phyloP scores from a whole-genome alignment of 306 rosid genomes.

The Gastrolobium bilobum region DNA sequence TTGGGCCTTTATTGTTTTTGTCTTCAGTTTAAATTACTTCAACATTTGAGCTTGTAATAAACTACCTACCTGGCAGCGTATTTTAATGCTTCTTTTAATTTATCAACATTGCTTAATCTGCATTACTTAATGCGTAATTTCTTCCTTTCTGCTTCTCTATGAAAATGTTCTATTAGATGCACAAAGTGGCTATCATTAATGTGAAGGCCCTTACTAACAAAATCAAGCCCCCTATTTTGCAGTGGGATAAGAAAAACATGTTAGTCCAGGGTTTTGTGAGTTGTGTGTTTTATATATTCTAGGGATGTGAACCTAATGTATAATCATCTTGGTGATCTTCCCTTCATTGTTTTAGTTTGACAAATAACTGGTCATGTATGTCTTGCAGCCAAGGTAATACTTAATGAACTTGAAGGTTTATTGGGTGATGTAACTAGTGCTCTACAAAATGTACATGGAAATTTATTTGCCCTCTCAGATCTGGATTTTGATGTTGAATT shows the following conservation, averaged over 20 bases:
- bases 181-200: conserved; percentile 34
- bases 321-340: conserved; percentile 3
- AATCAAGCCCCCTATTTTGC: neutral
- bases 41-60: conserved; percentile 28
- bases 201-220: neutral
- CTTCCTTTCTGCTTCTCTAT: neutral
- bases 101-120: conserved; percentile 25
- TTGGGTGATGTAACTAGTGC: conserved; percentile 58
- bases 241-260: conserved; percentile 18
- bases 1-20: conserved; percentile 14
- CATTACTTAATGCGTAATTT: conserved; percentile 1
- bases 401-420: conserved; percentile 64
- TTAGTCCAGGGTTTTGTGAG: neutral
- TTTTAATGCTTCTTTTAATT: conserved; percentile 31
- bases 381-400: conserved; percentile 62
- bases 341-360: conserved; percentile 40
- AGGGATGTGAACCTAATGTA: conserved; percentile 13
- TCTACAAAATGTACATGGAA: conserved; percentile 47
- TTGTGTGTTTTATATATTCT: conserved; percentile 23
- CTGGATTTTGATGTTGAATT: conserved; percentile 47
- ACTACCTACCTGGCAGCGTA: neutral
- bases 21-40: conserved; percentile 21
- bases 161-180: conserved; percentile 26
- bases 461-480: conserved; percentile 39
- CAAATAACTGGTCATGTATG: conserved; percentile 40